Conservation (phyloP, 2,329 filamentous ascomycete species). For the Aspergillus clavatus region DNA sequence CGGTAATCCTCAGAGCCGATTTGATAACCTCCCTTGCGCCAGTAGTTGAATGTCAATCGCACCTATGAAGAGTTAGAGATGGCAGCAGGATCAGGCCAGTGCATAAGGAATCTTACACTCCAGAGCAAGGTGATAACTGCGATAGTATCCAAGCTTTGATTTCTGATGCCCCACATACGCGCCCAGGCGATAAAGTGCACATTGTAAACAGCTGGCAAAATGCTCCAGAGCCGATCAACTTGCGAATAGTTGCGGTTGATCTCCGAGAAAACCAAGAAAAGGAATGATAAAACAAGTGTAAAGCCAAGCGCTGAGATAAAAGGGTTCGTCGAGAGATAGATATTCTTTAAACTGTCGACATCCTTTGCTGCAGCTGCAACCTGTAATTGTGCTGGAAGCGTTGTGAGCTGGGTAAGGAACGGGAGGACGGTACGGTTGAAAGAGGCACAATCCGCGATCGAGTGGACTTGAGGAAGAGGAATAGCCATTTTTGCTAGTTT, state of each 20-base stretch:
- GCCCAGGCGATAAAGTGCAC: constrained; percentile 82
- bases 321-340: constrained; percentile 85
- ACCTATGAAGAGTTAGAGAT: constrained; percentile 43
- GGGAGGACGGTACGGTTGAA: constrained; percentile 70
- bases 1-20: constrained; percentile 92
- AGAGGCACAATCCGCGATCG: constrained; percentile 69
- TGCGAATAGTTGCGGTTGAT: constrained; percentile 95
- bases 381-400: constrained; percentile 62
- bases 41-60: constrained; percentile 93
- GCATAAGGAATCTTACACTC: constrained; percentile 57
- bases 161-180: constrained; percentile 65
- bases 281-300: constrained; percentile 62
- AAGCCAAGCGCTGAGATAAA: constrained; percentile 69
- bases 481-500: constrained; percentile 53
- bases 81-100: not conserved
- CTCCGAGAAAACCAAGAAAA: constrained; percentile 74
- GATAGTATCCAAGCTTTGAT: constrained; percentile 66
- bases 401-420: constrained; percentile 64
- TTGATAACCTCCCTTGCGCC: constrained; percentile 85
- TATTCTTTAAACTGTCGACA: constrained; percentile 57
- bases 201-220: constrained; percentile 82
- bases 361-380: constrained; percentile 58
- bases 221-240: constrained; percentile 86
- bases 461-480: constrained; percentile 58
- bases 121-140: constrained; percentile 68